Conservation (phyloP, 2,329 filamentous ascomycete species). For the Chaetomium sp. region DNA sequence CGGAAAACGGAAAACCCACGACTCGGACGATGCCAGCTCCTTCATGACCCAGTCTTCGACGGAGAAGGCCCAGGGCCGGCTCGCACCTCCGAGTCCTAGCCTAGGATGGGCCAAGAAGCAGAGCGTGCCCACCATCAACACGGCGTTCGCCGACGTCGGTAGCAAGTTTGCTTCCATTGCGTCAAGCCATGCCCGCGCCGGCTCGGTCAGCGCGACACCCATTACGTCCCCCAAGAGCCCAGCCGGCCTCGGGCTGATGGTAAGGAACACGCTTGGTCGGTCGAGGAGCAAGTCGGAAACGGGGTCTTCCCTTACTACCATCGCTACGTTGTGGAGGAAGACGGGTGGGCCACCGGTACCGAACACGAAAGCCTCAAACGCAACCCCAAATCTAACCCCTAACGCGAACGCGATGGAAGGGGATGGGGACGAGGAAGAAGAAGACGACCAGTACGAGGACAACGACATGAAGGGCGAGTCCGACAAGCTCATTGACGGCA, state of each 20-base stretch:
- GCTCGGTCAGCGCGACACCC: constrained; percentile 52
- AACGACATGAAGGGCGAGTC: constrained; percentile 56
- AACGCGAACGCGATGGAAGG: constrained; percentile 33
- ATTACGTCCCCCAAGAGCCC: constrained; percentile 49
- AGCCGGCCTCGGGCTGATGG: constrained; percentile 40
- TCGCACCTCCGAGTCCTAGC: constrained; percentile 46
- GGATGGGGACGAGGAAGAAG: constrained; percentile 43
- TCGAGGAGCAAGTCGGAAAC: constrained; percentile 49
- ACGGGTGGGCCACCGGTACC: constrained; percentile 48
- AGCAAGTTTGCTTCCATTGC: constrained; percentile 50
- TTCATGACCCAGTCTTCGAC: constrained; percentile 24
- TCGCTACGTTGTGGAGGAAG: constrained; percentile 47
- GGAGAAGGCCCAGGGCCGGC: constrained; percentile 39
- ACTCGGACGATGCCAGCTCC: constrained; percentile 31
- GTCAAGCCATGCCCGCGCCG: constrained; percentile 49
- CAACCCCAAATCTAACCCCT: too few relatives aligned
- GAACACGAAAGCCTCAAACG: constrained; percentile 24
- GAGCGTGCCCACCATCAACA: constrained; percentile 51
- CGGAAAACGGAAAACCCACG: constrained; percentile 47
- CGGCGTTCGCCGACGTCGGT: constrained; percentile 50
- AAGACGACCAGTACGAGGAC: constrained; percentile 59
- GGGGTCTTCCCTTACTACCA: constrained; percentile 27
- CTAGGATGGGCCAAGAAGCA: constrained; percentile 47
- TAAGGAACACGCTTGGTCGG: constrained; percentile 46
- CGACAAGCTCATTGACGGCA: constrained; percentile 55